phyloP scores from a whole-genome alignment of 805 yeast genomes.

The Ogataea methanolica region DNA sequence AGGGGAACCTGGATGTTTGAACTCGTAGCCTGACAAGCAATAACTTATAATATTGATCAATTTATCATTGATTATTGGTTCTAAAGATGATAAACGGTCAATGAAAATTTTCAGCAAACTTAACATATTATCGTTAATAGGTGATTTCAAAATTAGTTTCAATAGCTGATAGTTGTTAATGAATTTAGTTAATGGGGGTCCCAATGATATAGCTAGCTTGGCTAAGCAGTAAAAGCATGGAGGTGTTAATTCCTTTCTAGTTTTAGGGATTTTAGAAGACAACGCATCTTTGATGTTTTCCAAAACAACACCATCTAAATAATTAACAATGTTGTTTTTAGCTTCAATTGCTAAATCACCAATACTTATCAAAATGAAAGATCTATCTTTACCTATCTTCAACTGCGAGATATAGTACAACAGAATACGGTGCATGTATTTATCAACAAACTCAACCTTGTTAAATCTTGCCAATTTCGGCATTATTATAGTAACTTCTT shows the following conservation, averaged over 20 bases:
- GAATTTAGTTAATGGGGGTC: slow-evolving; percentile 89
- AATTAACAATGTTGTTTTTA: slow-evolving; percentile 79
- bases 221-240: slow-evolving; percentile 88
- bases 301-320: slow-evolving; percentile 82
- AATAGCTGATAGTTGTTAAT: slow-evolving; percentile 70
- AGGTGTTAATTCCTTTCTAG: slow-evolving; percentile 71
- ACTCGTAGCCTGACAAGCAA: slow-evolving; percentile 76
- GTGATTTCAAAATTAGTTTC: slow-evolving; percentile 74
- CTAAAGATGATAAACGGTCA: slow-evolving; percentile 73
- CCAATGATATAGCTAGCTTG: slow-evolving; percentile 81
- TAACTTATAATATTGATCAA: slow-evolving; percentile 66
- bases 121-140: slow-evolving; percentile 79
- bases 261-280: slow-evolving; percentile 50
- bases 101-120: slow-evolving; percentile 66
- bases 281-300: slow-evolving; percentile 80
- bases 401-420: slow-evolving; percentile 73
- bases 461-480: slow-evolving; percentile 81
- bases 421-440: slow-evolving; percentile 75
- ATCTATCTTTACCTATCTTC: slow-evolving; percentile 66
- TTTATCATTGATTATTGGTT: slow-evolving; percentile 65
- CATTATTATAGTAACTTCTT: slow-evolving; percentile 77
- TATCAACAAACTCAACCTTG: slow-evolving; percentile 68
- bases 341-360: slow-evolving; percentile 83
- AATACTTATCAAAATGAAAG: slow-evolving; percentile 71
- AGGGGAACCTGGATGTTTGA: slow-evolving; percentile 84